A percentile compares a stretch with the other conserved stretches of the same genome.
phyloP scores from a whole-genome alignment of 176 grass and related monocot species.

The Aegilops longissima region DNA sequence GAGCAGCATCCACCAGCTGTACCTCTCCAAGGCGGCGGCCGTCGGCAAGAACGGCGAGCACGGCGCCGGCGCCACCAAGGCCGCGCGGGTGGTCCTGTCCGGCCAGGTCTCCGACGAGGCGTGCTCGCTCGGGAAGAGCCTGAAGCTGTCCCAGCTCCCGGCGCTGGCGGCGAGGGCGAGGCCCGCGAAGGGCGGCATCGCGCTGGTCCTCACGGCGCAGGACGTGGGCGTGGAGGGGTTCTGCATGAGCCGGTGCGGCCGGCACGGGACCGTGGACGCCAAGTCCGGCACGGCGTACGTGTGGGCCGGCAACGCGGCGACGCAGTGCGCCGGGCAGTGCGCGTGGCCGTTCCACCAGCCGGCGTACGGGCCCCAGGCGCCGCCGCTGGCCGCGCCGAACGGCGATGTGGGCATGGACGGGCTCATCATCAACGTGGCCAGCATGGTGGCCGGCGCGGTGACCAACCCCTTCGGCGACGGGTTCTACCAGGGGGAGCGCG shows the following conservation, averaged over 20 bases:
- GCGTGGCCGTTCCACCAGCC: constrained; percentile 95
- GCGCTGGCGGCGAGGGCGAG: constrained; percentile 41
- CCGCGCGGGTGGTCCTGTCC: constrained; percentile 34
- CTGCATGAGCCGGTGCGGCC: constrained; percentile 72
- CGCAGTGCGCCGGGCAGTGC: constrained; percentile 84
- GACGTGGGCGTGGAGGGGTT: constrained; percentile 67
- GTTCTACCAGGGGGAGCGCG: constrained; percentile 68
- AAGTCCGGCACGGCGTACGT: constrained; percentile 38
- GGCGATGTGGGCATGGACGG: constrained; percentile 64
- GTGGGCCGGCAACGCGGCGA: constrained; percentile 64
- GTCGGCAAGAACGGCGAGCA: neutral
- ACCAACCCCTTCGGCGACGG: constrained; percentile 76
- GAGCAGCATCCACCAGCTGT: constrained; percentile 43
- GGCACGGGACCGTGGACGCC: constrained; percentile 28
- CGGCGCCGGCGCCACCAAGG: neutral
- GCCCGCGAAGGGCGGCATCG: constrained; percentile 45
- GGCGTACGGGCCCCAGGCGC: constrained; percentile 51
- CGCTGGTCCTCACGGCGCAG: constrained; percentile 56
- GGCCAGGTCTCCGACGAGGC: constrained; percentile 52
- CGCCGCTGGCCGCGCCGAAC: constrained; percentile 47
- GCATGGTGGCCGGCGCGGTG: constrained; percentile 57
- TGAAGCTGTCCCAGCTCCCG: constrained; percentile 44
- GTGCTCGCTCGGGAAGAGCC: constrained; percentile 54
- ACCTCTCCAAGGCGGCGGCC: constrained; percentile 40
- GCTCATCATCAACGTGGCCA: constrained; percentile 64